Conservation (phyloP, 2,329 filamentous ascomycete species). For the Beauveria bassiana region DNA sequence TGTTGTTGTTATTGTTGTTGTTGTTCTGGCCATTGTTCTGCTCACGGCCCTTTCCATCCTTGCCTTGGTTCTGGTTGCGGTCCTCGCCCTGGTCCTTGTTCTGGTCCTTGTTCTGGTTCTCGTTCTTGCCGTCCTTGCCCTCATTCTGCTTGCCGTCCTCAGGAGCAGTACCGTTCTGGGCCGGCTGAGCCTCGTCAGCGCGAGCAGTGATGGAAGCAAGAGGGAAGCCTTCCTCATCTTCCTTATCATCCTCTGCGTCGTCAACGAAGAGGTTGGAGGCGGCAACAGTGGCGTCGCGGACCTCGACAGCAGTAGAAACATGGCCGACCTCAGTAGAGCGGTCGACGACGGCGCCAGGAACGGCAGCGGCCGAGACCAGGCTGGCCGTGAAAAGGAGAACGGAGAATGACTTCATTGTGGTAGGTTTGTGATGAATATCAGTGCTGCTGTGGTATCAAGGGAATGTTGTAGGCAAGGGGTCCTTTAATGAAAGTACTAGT, state of each 20-base stretch:
- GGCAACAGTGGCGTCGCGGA: neutral
- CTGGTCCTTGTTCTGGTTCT: neutral
- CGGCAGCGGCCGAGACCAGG: conserved; percentile 23
- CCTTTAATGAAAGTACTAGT: conserved; percentile 10
- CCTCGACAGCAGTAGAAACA: conserved; percentile 3
- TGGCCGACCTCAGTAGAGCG: conserved; percentile 7
- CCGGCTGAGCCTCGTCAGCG: neutral
- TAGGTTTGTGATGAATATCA: neutral
- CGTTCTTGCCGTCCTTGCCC: neutral
- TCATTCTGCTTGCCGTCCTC: conserved; percentile 1
- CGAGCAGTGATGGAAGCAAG: neutral
- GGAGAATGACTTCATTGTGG: conserved; percentile 21
- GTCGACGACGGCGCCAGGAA: conserved; percentile 15
- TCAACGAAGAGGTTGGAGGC: neutral
- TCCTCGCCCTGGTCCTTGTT: neutral
- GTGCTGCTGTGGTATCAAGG: conserved; percentile 6
- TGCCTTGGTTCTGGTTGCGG: neutral
- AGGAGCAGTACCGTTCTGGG: neutral
- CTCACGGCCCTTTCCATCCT: neutral
- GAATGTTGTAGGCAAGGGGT: neutral
- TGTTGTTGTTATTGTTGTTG: neutral
- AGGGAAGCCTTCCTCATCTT: conserved; percentile 4
- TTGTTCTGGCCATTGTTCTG: neutral
- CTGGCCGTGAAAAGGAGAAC: conserved; percentile 22
- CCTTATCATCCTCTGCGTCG: conserved; percentile 2